phyloP scores from a whole-genome alignment of 2,329 filamentous ascomycete genomes.

The Thelonectria rubi region DNA sequence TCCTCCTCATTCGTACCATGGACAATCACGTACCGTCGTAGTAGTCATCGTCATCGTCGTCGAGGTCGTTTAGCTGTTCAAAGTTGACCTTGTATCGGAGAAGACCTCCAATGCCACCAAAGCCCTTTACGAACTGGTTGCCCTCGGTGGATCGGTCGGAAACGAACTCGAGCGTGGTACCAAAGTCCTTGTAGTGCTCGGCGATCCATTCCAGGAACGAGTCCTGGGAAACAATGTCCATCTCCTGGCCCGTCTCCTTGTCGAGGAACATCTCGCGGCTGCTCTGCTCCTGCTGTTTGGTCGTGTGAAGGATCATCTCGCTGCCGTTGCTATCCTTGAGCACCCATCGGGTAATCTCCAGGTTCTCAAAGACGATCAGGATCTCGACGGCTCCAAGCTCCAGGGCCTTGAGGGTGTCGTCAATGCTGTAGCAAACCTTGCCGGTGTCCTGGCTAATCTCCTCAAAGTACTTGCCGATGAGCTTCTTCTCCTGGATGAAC shows the following conservation, averaged over 20 bases:
- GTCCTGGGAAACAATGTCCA: slow-evolving; percentile 88
- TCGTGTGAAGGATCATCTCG: slow-evolving; percentile 85
- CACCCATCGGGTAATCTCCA: slow-evolving; percentile 92
- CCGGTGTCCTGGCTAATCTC: slow-evolving; percentile 98
- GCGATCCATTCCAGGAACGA: slow-evolving; percentile 99
- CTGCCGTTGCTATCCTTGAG: slow-evolving; percentile 80
- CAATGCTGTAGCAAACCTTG: slow-evolving; percentile 96
- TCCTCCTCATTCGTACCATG: not conserved
- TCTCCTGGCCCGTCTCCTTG: slow-evolving; percentile 94
- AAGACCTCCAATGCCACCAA: slow-evolving; percentile 96
- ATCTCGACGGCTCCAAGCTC: slow-evolving; percentile 95
- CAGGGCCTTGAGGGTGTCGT: slow-evolving; percentile 95
- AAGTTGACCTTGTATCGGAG: slow-evolving; percentile 99
- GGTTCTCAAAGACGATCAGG: slow-evolving; percentile 95
- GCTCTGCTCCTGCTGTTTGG: slow-evolving; percentile 75
- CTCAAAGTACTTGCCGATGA: slow-evolving; percentile 98
- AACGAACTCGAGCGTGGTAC: slow-evolving; percentile 94
- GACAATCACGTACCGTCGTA: slow-evolving; percentile 67
- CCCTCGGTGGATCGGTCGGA: slow-evolving; percentile 97
- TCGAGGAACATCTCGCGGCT: slow-evolving; percentile 91
- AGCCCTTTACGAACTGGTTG: slow-evolving; percentile 99
- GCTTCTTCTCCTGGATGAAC: slow-evolving; percentile 99
- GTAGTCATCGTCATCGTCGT: slow-evolving; percentile 95
- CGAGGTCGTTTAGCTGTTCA: slow-evolving; percentile 94
- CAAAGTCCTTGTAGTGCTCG: slow-evolving; percentile 98